Conservation (phyloP, 306 rosid genomes). For the Cucumis melo region DNA sequence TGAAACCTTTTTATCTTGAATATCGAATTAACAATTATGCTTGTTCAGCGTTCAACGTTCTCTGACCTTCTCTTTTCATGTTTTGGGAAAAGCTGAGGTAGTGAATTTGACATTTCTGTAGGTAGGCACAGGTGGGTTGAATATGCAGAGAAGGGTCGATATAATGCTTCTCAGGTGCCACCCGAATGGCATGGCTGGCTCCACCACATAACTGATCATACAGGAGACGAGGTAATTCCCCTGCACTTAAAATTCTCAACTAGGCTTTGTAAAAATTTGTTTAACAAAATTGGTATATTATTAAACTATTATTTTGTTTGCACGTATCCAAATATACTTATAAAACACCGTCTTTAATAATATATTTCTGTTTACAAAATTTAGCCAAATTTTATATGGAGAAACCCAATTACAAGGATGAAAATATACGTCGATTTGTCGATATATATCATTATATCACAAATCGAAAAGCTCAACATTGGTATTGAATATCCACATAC, state of each 20-base stretch:
- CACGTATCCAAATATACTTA: neutral
- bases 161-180: conserved; percentile 98
- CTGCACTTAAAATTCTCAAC: neutral
- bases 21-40: neutral
- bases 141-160: conserved; percentile 85
- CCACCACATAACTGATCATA: conserved; percentile 78
- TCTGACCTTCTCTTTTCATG: neutral
- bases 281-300: too few species aligned
- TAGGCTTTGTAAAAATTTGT: too few species aligned
- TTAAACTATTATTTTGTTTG: too few species aligned
- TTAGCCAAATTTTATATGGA: neutral
- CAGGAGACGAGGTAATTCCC: conserved; percentile 79
- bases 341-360: neutral
- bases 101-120: conserved; percentile 8
- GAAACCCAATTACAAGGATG: neutral
- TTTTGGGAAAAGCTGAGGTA: neutral
- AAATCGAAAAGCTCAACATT: too few species aligned
- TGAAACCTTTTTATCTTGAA: neutral
- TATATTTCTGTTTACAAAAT: neutral
- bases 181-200: conserved; percentile 99
- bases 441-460: too few species aligned
- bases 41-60: neutral
- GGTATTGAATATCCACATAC: too few species aligned
- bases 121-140: conserved; percentile 99
- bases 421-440: too few species aligned